Evolutionary conservation across 495 filamentous ascomycete genomes (phyloP), one percentile per base, ranked within the genome.

Genomic region (Cairneyella variabilis): DNA sequence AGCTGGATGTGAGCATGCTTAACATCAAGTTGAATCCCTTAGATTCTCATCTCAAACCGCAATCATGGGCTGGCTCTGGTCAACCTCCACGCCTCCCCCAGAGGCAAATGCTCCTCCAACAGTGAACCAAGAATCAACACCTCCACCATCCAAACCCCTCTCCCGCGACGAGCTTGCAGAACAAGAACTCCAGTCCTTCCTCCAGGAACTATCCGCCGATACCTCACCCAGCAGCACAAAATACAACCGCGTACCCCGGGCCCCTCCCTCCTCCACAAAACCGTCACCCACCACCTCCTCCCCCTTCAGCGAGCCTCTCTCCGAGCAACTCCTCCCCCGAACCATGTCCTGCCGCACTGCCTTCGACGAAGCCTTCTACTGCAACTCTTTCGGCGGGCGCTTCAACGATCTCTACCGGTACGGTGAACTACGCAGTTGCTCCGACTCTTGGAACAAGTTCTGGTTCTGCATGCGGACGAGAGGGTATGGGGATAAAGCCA

Each of bases 311-410:
- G 25, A 59, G 17, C 25, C 51, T 32, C 28, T 64, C 10, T 59
- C 62, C 7, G 79, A 84, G 30, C 78, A 83, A 54, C 75, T 86
- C 50, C 88, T 91, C 57, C 84, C 89, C 1, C 83, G 80, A 36
- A 83, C 72, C 54, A 90, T 97, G 83, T 92, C 87, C 65, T 98
- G 93, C 76, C 83, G 89, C 50, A 71, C 82, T 44, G 85, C 89
- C 64, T 98, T 98, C 76, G 93, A 98, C 75, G 76, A 80, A 46
- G 91, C 95, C 46, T 97, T 88, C 79, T 89, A 96, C 80, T 98
- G 93, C 78, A 87, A 93, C 63, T 91, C 89, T 0, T 76, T 95
- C 3, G 93, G 91, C 21, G 88, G 91, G 0, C 90, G 96, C 65
- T 93, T 91, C 71, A 74, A 70, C 43, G 64, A 72, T 56, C 70